These are phyloP conservation scores for Bromus sterilis DNA, from an alignment of 176 grass and related monocot genomes.

Conservation along the genomic window DNA sequence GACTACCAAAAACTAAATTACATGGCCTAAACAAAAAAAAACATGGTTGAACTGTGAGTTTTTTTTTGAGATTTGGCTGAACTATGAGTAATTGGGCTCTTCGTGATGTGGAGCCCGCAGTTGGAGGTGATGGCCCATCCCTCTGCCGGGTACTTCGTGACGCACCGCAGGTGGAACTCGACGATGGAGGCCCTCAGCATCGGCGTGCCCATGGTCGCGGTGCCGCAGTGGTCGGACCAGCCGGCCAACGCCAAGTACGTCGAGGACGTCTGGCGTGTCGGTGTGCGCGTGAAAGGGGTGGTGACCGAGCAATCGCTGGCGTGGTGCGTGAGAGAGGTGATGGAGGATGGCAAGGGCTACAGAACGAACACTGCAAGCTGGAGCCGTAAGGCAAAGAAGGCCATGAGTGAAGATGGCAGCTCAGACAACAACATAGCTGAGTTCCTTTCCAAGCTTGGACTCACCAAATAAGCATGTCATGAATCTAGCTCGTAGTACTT, in stretches of 20 bases:
- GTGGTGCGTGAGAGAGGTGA: background rate
- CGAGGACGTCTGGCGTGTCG: background rate
- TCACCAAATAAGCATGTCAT: too few relatives aligned
- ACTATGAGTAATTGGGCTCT: too few relatives aligned
- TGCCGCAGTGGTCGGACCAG: background rate
- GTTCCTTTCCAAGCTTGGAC: background rate
- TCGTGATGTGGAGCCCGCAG: background rate
- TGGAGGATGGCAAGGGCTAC: background rate
- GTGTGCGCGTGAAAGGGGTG: background rate
- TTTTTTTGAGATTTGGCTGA: too few relatives aligned
- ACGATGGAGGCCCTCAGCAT: background rate
- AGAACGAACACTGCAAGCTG: background rate
- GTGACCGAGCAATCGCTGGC: background rate
- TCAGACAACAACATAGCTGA: background rate
- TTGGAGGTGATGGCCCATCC: background rate
- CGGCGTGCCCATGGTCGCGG: background rate
- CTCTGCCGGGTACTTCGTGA: constrained; percentile 31
- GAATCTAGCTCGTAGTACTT: too few relatives aligned
- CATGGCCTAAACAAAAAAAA: too few relatives aligned
- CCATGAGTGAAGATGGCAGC: background rate
- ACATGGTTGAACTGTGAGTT: too few relatives aligned
- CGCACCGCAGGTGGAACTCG: constrained; percentile 70
- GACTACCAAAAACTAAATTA: too few relatives aligned
- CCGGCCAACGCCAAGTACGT: background rate
- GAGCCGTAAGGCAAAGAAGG: background rate